These are phyloP conservation scores for Cyathus striatus DNA, from an alignment of 768 basidiomycete species.

Conservation along the genomic window DNA sequence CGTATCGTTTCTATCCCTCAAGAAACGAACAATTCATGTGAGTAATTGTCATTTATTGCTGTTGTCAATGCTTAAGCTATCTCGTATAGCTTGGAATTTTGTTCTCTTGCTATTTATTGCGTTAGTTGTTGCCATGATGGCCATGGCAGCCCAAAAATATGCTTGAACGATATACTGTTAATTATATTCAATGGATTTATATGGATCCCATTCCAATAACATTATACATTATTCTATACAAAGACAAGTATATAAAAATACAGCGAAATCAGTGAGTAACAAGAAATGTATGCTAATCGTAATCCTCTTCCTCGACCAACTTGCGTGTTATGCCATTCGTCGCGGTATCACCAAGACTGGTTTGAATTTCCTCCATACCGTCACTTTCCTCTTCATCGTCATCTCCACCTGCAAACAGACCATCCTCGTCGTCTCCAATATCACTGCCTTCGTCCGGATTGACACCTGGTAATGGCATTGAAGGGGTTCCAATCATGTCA, in stretches of 20 bases:
- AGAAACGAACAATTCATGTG: slow-evolving; percentile 58
- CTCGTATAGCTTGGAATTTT: not conserved
- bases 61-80: not conserved
- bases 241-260: not conserved
- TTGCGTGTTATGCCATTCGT: slow-evolving; percentile 72
- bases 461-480: slow-evolving; percentile 20
- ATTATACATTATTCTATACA: no score
- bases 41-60: no score
- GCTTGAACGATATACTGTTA: no score
- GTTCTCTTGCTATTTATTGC: slow-evolving; percentile 36
- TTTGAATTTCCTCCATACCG: slow-evolving; percentile 75
- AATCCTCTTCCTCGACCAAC: slow-evolving; percentile 83
- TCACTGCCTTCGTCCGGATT: slow-evolving; percentile 64
- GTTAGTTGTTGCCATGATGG: not conserved
- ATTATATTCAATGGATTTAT: not conserved
- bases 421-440: slow-evolving; percentile 69
- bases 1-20: slow-evolving; percentile 50
- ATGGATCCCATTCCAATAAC: no score
- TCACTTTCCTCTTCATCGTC: slow-evolving; percentile 78
- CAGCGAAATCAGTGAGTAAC: slow-evolving; percentile 1
- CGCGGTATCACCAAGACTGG: slow-evolving; percentile 32
- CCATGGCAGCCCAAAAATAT: no score
- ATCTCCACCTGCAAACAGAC: slow-evolving; percentile 71
- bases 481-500: slow-evolving; percentile 52
- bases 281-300: slow-evolving; percentile 42